Conservation (phyloP, 176 grass and related monocot species). For the barley (Hordeum vulgare) region MorexV3_pseudomolecules_assembly NC_058520.1:174876338-174876837, state of each 20-base stretch:
- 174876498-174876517: not conserved
- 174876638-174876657: not conserved
- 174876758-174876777: constrained; percentile 95
- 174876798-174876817: constrained; percentile 94
- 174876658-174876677: not conserved
- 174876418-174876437: constrained; percentile 61
- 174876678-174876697: not conserved
- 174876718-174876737: not conserved
- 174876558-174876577: not conserved
- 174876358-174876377: constrained; percentile 93
- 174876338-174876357: constrained; percentile 81
- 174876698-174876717: not conserved
- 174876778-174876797: constrained; percentile 88
- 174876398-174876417: constrained; percentile 98
- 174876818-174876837: constrained; percentile 94
- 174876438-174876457: not conserved
- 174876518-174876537: not conserved
- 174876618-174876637: not conserved
- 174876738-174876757: constrained; percentile 98
- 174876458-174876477: constrained; percentile 1
- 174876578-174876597: not conserved
- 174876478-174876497: not conserved
- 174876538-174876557: constrained; percentile 1
- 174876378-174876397: constrained; percentile 88
- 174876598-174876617: not conserved